Evolutionary conservation across 2,329 filamentous ascomycete genomes (phyloP).

Genomic region (Mycosphaerella arachidis): DNA sequence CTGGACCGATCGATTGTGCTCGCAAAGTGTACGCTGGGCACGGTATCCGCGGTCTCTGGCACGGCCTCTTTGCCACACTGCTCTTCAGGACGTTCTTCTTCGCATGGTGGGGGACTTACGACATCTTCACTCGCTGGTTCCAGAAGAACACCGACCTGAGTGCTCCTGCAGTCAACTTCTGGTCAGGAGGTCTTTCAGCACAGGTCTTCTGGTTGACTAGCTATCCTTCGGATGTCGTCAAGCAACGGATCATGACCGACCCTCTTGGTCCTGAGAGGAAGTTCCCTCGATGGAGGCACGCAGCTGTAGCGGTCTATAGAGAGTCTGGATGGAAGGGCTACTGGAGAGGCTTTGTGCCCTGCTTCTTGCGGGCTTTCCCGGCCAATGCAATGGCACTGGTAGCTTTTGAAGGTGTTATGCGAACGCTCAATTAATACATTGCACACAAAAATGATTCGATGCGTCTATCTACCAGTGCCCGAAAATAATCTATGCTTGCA

Average conservation of each 20-base stretch:
- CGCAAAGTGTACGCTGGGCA: constrained; percentile 62
- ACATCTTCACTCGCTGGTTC: constrained; percentile 69
- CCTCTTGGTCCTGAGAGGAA: constrained; percentile 67
- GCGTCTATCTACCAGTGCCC: not conserved
- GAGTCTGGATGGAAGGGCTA: constrained; percentile 76
- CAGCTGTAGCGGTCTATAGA: constrained; percentile 68
- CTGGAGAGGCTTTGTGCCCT: constrained; percentile 89
- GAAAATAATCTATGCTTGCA: not conserved
- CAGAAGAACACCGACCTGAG: constrained; percentile 64
- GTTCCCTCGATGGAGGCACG: constrained; percentile 75
- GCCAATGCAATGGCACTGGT: constrained; percentile 92
- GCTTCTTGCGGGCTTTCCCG: constrained; percentile 88
- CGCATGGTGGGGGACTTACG: constrained; percentile 97
- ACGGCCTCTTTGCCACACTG: constrained; percentile 77
- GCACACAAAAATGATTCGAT: not conserved
- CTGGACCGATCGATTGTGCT: constrained; percentile 79
- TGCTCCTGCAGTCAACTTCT: constrained; percentile 85
- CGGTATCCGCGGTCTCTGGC: constrained; percentile 76
- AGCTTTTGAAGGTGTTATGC: constrained; percentile 76
- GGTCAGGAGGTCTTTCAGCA: constrained; percentile 88
- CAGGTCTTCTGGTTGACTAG: constrained; percentile 93
- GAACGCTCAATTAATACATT: constrained; percentile 21
- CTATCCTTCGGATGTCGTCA: constrained; percentile 71
- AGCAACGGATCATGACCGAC: constrained; percentile 97
- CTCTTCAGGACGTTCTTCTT: constrained; percentile 93